Base-by-base conservation (phyloP, 495 filamentous ascomycete species). In the Daldinia childiae region DNA sequence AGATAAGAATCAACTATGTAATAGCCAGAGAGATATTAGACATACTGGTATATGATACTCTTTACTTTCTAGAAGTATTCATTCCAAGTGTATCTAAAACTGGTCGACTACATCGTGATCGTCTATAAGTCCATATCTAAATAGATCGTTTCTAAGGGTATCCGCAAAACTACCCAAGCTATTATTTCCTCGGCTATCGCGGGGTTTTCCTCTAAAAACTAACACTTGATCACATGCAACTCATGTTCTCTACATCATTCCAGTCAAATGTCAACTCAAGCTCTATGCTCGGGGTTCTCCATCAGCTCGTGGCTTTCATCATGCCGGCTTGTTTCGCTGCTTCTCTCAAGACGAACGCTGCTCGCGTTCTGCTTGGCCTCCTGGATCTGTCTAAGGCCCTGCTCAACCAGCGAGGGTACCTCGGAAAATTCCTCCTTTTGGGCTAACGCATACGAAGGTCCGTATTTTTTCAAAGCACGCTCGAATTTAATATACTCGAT, bases 401-500 rank as follows among this genome's bases (percentile, higher is more conserved):
- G 48, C 21, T 69, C 70, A 4, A 61, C 19, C 21, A 69, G 3
- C 8, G 65, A 48, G 21, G 17, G n/a, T 12, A 30, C 19, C 9
- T 15, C 55, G 0, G 15, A 21, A 19, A 64, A 3, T 34, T 63
- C 45, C 0, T 62, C 61, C 8, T 57, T 32, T 9, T 38, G 14
- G 8, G 54, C 15, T 14, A 68, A 34, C 36, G 63, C 70, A 27
- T 65, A 65, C 5, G 59, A 61, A 14, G 65, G 26, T 0, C 70
- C 70, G 30, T 69, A 60, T 45, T 65, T 68, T 45, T 70, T 62
- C 30, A 69, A 14, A 3, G 45, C 50, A 1, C 26, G 36, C 51
- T 79, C 77, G 59, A 79, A 80, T 6, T 75, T 68, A n/a, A 73
- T 36, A 50, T 76, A 80, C 60, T 71, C 65, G n/a, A 72, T 62